Evolutionary conservation across 129 eudicot genomes (phyloP).

Genomic region (Silybum marianum): DNA sequence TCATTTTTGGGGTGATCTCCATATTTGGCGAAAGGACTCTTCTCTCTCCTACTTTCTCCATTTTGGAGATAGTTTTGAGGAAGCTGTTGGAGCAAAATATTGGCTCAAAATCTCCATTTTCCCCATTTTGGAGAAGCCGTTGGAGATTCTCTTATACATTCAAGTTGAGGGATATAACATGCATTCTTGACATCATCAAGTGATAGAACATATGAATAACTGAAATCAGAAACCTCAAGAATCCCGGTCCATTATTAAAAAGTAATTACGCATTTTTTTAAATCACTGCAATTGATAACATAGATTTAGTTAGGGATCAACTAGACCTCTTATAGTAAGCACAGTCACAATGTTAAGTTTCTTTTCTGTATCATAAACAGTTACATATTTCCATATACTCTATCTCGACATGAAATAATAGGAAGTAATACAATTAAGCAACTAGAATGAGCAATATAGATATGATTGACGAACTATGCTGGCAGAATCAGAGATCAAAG

Average conservation of each 20-base stretch:
- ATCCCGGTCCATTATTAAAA: neutral
- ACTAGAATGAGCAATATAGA: neutral
- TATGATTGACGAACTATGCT: neutral
- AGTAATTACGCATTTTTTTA: neutral
- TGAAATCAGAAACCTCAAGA: neutral
- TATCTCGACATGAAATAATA: neutral
- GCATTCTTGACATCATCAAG: too few relatives aligned
- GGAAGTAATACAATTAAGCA: neutral
- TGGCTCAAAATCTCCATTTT: too few relatives aligned
- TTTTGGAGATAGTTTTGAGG: too few relatives aligned
- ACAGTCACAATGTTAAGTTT: neutral
- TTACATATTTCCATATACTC: too few relatives aligned
- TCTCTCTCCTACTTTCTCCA: too few relatives aligned
- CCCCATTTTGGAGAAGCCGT: too few relatives aligned
- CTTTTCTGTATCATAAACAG: too few relatives aligned
- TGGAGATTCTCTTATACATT: neutral
- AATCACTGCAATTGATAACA: neutral
- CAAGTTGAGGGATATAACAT: neutral
- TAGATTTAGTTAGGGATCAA: neutral
- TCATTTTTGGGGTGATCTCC: too few relatives aligned
- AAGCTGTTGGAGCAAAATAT: too few relatives aligned
- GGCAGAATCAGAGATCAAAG: conserved; percentile 1
- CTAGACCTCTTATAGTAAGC: neutral
- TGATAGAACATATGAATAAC: too few relatives aligned
- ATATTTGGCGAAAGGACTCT: too few relatives aligned